Evolutionary conservation across 225 moss, liverwort and hornwort genomes (phyloP).

Genomic region (Bryum argenteum): DNA sequence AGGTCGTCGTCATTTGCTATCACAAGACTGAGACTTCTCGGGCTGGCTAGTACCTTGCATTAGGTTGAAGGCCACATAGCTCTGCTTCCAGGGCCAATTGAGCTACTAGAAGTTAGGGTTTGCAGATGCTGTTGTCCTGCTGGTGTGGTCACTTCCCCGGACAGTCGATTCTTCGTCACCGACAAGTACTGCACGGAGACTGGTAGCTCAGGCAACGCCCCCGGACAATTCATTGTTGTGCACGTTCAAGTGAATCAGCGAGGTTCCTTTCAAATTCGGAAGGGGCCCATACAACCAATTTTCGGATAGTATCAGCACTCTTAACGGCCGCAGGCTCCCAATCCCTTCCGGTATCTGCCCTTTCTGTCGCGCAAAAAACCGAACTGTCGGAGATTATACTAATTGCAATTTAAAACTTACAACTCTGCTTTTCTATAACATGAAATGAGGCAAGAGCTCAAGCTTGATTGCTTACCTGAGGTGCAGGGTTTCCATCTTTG

Average conservation of each 20-base stretch:
- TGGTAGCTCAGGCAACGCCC: conserved; percentile 29
- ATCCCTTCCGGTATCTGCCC: conserved; percentile 36
- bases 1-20: conserved; percentile 85
- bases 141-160: conserved; percentile 47
- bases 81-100: conserved; percentile 41
- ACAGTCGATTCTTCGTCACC: conserved; percentile 33
- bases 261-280: conserved; percentile 5
- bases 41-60: no score
- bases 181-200: conserved; percentile 40
- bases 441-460: no score
- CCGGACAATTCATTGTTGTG: conserved; percentile 37
- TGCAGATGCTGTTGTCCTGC: conserved; percentile 62
- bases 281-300: no score
- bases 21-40: no score
- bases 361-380: no score
- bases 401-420: no score
- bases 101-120: conserved; percentile 44
- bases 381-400: no score
- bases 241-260: conserved; percentile 41
- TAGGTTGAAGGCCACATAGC: no score
- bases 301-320: no score
- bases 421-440: no score
- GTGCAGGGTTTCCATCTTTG: conserved; percentile 31
- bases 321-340: conserved; percentile 28
- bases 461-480: no score